Evolutionary conservation across 140 eudicot species (phyloP).

Genomic region (Cichorium intybus): DNA sequence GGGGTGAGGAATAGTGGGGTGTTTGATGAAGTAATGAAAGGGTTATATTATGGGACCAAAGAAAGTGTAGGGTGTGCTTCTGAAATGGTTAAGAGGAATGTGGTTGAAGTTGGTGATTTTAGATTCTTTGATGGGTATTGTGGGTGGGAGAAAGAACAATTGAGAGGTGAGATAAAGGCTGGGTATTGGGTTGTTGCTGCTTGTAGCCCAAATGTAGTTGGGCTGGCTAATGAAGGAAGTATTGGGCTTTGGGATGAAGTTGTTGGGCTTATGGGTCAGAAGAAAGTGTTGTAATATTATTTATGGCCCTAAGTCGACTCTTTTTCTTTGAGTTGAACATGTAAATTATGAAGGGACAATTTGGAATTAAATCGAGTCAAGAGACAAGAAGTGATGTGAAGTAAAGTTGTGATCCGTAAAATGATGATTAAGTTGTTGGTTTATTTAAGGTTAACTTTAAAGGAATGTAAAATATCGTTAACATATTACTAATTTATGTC

Average conservation of each 20-base stretch:
- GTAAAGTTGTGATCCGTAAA: conserved; percentile 7
- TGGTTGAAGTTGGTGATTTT: conserved; percentile 54
- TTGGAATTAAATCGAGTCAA: neutral
- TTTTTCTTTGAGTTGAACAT: conserved; percentile 6
- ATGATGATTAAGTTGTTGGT: conserved; percentile 10
- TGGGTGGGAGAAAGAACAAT: conserved; percentile 88
- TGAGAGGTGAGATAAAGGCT: conserved; percentile 73
- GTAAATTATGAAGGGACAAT: conserved; percentile 14
- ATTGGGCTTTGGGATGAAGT: conserved; percentile 94
- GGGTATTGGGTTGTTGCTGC: conserved; percentile 98
- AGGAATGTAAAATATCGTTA: neutral
- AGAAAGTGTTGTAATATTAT: conserved; percentile 42
- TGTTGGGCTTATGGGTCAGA: conserved; percentile 82
- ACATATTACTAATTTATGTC: neutral
- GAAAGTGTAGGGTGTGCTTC: conserved; percentile 87
- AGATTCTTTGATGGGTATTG: conserved; percentile 97
- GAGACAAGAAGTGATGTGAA: neutral
- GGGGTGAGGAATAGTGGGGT: conserved; percentile 68
- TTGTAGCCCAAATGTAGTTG: conserved; percentile 79
- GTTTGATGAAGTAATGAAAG: conserved; percentile 86
- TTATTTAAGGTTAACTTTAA: conserved; percentile 2
- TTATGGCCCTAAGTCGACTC: conserved; percentile 2
- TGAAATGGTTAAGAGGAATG: conserved; percentile 85
- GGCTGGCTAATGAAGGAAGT: conserved; percentile 58
- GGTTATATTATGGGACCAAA: conserved; percentile 71